Conservation (phyloP, 495 filamentous ascomycete genomes). For the Talaromyces trachyspermus region DNA sequence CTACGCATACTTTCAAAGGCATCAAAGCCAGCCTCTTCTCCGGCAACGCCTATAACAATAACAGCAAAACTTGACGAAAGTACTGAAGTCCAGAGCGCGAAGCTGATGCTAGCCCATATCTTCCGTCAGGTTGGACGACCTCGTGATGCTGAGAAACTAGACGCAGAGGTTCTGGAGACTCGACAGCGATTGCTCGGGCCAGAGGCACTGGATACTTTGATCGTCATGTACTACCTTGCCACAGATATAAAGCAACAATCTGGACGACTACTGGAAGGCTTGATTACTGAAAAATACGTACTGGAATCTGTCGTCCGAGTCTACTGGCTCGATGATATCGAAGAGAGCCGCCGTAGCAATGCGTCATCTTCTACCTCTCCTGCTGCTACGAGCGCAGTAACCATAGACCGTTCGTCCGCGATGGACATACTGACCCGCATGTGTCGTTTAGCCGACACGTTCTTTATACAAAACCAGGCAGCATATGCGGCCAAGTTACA, state of each 20-base stretch:
- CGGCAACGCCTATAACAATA: neutral
- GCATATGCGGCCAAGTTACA: constrained; percentile 2
- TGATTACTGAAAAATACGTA: neutral
- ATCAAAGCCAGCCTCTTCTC: neutral
- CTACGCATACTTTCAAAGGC: constrained; percentile 1
- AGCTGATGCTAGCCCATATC: constrained; percentile 7
- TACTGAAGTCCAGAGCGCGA: neutral
- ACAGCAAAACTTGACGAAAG: neutral
- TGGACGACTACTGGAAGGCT: constrained; percentile 8
- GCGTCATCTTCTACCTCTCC: no score
- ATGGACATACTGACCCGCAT: constrained; percentile 2
- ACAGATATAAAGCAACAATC: constrained; percentile 6
- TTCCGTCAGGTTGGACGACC: constrained; percentile 2
- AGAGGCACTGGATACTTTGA: constrained; percentile 5
- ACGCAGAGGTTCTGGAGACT: neutral
- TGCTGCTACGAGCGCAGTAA: neutral
- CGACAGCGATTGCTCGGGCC: constrained; percentile 6
- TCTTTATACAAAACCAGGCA: constrained; percentile 4
- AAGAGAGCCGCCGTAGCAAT: neutral
- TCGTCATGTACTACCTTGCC: constrained; percentile 7
- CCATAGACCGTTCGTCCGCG: neutral
- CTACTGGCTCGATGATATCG: neutral
- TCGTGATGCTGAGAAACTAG: constrained; percentile 4
- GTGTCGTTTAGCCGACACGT: constrained; percentile 2
- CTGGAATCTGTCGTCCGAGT: constrained; percentile 2